A percentile compares a stretch with the other conserved stretches of the same genome.
phyloP scores from a whole-genome alignment of 495 filamentous ascomycete genomes.

The Daldinia vernicosa region DNA sequence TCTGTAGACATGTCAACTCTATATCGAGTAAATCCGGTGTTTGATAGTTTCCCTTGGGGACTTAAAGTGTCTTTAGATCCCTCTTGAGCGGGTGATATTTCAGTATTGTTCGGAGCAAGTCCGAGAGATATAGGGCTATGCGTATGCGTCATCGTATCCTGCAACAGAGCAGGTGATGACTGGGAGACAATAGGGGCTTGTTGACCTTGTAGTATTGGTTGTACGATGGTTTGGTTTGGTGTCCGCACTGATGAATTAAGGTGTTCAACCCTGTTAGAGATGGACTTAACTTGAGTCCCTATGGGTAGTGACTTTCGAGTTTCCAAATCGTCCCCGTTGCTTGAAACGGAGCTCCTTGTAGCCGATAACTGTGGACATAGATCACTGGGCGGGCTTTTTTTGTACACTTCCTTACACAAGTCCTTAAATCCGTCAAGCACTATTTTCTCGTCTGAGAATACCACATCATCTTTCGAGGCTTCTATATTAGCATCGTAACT shows the following conservation, averaged over 20 bases:
- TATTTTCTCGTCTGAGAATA: conserved; percentile 71
- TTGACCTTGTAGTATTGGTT: background rate
- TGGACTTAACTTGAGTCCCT: conserved; percentile 2
- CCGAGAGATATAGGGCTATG: background rate
- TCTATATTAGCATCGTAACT: conserved; percentile 92
- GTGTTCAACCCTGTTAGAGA: background rate
- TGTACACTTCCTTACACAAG: conserved; percentile 65
- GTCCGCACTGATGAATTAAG: background rate
- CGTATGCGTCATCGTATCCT: background rate
- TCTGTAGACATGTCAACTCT: conserved; percentile 52
- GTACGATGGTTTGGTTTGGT: background rate
- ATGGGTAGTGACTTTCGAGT: conserved; percentile 1
- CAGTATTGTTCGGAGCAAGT: conserved; percentile 19
- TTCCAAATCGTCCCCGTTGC: background rate
- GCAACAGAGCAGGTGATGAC: background rate
- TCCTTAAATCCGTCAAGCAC: conserved; percentile 61
- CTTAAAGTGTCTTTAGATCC: background rate
- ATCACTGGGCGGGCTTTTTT: conserved; percentile 9
- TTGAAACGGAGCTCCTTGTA: background rate
- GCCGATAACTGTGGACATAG: background rate
- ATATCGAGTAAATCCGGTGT: conserved; percentile 38
- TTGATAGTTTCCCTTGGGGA: conserved; percentile 1
- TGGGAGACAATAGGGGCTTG: background rate
- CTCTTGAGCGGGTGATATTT: background rate
- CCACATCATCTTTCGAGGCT: conserved; percentile 86